Evolutionary conservation across 78 protist genomes (phyloP).

Genomic region (Goniomonas avonlea): DNA sequence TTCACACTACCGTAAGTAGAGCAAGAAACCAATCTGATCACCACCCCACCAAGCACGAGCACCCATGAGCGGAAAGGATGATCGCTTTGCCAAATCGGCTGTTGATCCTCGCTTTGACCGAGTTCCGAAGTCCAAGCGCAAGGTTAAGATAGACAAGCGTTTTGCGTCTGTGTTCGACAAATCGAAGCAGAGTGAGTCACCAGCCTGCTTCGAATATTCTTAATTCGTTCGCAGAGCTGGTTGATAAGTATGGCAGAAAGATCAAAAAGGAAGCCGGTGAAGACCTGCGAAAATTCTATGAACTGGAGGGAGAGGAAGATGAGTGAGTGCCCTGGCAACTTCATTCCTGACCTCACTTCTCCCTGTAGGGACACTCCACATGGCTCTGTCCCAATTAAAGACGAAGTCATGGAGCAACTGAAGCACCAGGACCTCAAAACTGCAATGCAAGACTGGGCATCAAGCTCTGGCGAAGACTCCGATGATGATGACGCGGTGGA

Average conservation of each 20-base stretch:
- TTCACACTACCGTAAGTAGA: too few species aligned
- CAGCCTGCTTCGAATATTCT: neutral
- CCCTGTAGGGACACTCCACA: neutral
- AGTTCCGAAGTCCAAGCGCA: slow-evolving; percentile 2
- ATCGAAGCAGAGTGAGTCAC: neutral
- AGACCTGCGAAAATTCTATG: slow-evolving; percentile 11
- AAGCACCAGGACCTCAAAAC: neutral
- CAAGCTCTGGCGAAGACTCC: neutral
- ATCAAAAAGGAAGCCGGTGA: slow-evolving; percentile 8
- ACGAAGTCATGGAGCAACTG: neutral
- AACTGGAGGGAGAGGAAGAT: slow-evolving; percentile 1
- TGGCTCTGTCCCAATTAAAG: neutral
- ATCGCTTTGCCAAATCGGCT: neutral
- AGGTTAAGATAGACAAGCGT: slow-evolving; percentile 4
- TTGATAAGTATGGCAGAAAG: slow-evolving; percentile 8
- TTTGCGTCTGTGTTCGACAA: neutral
- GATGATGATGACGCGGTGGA: neutral
- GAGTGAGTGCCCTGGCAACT: neutral
- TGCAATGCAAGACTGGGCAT: slow-evolving; percentile 9
- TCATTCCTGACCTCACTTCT: neutral
- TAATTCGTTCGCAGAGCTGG: neutral
- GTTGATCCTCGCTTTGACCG: neutral
- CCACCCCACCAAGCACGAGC: too few species aligned
- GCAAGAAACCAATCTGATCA: too few species aligned
- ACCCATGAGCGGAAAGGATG: too few species aligned